These are phyloP conservation scores for Plasmodium falciparum DNA, from an alignment of 169 alveolate species.

Conservation along the genomic window DNA sequence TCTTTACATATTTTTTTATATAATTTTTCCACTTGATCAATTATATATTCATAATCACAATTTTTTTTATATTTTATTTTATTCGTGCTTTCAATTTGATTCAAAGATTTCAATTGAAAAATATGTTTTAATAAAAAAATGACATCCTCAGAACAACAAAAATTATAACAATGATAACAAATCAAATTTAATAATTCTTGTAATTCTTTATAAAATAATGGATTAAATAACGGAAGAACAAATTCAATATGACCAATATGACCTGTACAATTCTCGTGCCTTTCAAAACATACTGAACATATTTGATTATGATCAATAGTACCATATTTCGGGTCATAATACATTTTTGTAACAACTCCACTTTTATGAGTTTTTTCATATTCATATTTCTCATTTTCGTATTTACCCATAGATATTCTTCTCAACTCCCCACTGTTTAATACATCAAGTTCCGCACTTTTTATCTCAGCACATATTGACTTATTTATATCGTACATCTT, in stretches of 20 bases:
- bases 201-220: slow-evolving; percentile 91
- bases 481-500: slow-evolving; percentile 61
- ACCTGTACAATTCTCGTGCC: slow-evolving; percentile 95
- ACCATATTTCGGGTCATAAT: slow-evolving; percentile 96
- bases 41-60: slow-evolving; percentile 68
- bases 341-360: slow-evolving; percentile 83
- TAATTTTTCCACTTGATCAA: slow-evolving; percentile 53
- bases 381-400: slow-evolving; percentile 15
- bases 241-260: slow-evolving; percentile 96
- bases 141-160: slow-evolving; percentile 79
- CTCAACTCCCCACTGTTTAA: slow-evolving; percentile 52
- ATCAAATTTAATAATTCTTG: slow-evolving; percentile 92
- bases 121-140: slow-evolving; percentile 74
- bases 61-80: slow-evolving; percentile 41
- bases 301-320: slow-evolving; percentile 92
- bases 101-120: slow-evolving; percentile 78
- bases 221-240: slow-evolving; percentile 94
- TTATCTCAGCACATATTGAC: slow-evolving; percentile 22
- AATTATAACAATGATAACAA: slow-evolving; percentile 83
- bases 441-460: slow-evolving; percentile 51
- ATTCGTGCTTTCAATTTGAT: slow-evolving; percentile 77
- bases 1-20: slow-evolving; percentile 51
- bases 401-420: slow-evolving; percentile 45
- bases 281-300: slow-evolving; percentile 92
- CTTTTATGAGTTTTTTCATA: slow-evolving; percentile 31